phyloP scores from a whole-genome alignment of 768 basidiomycete genomes.

The Leccinum longicurvipes region DNA sequence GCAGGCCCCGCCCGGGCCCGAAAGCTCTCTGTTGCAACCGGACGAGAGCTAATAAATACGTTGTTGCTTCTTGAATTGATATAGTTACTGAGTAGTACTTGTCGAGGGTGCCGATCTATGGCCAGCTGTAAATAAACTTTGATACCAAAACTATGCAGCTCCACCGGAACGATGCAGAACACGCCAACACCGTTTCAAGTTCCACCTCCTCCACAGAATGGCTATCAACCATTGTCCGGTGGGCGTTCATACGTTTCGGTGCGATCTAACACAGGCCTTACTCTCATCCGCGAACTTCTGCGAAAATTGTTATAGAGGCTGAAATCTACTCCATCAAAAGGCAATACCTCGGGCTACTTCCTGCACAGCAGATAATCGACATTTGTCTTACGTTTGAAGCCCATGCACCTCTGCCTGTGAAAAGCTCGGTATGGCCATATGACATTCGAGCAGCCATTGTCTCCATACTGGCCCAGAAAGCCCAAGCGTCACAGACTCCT shows the following conservation, averaged over 20 bases:
- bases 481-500: conserved; percentile 22
- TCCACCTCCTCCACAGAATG: conserved; percentile 36
- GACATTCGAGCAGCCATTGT: conserved; percentile 66
- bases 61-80: neutral
- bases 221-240: conserved; percentile 36
- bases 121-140: conserved; percentile 47
- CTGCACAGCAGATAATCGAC: conserved; percentile 71
- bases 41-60: conserved; percentile 1
- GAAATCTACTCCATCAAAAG: conserved; percentile 61
- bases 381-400: conserved; percentile 71
- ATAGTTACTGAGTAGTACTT: neutral
- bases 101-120: neutral
- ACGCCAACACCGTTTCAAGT: conserved; percentile 37
- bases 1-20: neutral
- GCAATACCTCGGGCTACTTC: conserved; percentile 65
- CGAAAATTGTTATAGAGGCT: conserved; percentile 32
- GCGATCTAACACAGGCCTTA: conserved; percentile 14
- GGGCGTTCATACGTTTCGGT: conserved; percentile 25
- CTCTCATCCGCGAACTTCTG: conserved; percentile 30
- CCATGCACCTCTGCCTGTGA: conserved; percentile 62
- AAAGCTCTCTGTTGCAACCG: neutral
- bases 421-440: conserved; percentile 67
- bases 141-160: conserved; percentile 71
- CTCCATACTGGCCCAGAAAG: conserved; percentile 37
- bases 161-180: conserved; percentile 58